Conservation (phyloP, 306 rosid genomes). For the Gleditsia sinensis region DNA sequence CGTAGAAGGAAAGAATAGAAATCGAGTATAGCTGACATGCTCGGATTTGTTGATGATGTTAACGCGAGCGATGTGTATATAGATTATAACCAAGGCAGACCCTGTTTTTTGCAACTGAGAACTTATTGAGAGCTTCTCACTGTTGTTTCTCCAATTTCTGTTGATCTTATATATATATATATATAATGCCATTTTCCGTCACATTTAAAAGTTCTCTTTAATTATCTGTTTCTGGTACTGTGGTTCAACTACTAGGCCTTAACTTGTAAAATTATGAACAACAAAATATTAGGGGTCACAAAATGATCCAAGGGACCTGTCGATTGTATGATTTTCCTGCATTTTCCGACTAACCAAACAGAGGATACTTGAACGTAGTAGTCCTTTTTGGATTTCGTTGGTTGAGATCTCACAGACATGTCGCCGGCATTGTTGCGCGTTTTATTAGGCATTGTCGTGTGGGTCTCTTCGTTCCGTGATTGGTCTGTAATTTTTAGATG, state of each 20-base stretch:
- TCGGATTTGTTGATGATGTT: slow-evolving; percentile 26
- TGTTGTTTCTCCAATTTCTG: slow-evolving; percentile 41
- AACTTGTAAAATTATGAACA: not conserved
- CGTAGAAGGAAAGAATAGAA: not conserved
- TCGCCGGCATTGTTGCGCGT: slow-evolving; percentile 45
- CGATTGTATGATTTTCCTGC: not conserved
- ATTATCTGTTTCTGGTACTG: too few species aligned
- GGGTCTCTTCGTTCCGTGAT: not conserved
- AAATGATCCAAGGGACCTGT: slow-evolving; percentile 6
- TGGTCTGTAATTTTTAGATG: not conserved
- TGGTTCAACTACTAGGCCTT: too few species aligned
- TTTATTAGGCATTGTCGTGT: slow-evolving; percentile 10
- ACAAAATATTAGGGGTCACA: not conserved
- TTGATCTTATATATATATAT: not conserved
- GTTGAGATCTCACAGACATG: slow-evolving; percentile 28
- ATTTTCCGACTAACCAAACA: not conserved
- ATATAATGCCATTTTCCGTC: not conserved
- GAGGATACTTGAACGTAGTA: slow-evolving; percentile 6
- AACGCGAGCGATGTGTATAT: slow-evolving; percentile 39
- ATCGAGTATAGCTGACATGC: slow-evolving; percentile 39
- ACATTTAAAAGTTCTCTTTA: not conserved
- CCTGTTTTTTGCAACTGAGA: slow-evolving; percentile 46
- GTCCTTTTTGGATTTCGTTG: not conserved
- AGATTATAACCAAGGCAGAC: slow-evolving; percentile 28
- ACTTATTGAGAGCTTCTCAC: slow-evolving; percentile 35